Base-by-base conservation (phyloP, 192 early-diverging fungal genomes). In the Backusella mclennaniae region DNA sequence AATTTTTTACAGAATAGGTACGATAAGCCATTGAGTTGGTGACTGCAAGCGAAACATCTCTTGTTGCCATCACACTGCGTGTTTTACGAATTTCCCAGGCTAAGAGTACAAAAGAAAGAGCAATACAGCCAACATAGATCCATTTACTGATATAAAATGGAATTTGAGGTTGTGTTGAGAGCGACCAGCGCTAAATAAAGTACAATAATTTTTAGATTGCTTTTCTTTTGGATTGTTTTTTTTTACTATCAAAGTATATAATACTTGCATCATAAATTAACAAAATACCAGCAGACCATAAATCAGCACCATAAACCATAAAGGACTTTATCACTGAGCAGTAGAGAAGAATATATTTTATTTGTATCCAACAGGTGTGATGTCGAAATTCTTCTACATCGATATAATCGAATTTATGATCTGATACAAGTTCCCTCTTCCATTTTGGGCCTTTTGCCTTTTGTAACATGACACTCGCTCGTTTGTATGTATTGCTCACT, bases 361-460 rank as follows among this genome's bases (percentile, higher is more conserved):
- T 75, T 49, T 83, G 82, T 6, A 76, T 69, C 75, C 77, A 73
- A 66, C 81, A 86, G 12, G 77, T 84, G 6, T 78, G 76, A 66
- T 86, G 79, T 12, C 83, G 35, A 85, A 93, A 95, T 73, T 94
- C 92, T 12, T 94, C 89, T 41, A 94, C 85, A 73, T 96, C 92
- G 67, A 96, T 86, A 82, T 90, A 94, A 85, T 95, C 94, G 79
- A 96, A 96, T 81, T 94, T 95, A 86, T 96, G 93, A 86, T 95
- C 95, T 76, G 85, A 75, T 26, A 94, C 89, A 68, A 89, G 83
- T 78, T 93, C 92, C 69, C 92, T 85, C 84, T 94, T 93, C 94
- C 95, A 94, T 39, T 90, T 88, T n/a, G 90, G 86, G 33, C 84
- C 78, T 75, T 83, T 85, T 52, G 44, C 70, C 29, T 46, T 44